phyloP scores from a whole-genome alignment of 257 asterid species.

The Petunia secreta region DNA sequence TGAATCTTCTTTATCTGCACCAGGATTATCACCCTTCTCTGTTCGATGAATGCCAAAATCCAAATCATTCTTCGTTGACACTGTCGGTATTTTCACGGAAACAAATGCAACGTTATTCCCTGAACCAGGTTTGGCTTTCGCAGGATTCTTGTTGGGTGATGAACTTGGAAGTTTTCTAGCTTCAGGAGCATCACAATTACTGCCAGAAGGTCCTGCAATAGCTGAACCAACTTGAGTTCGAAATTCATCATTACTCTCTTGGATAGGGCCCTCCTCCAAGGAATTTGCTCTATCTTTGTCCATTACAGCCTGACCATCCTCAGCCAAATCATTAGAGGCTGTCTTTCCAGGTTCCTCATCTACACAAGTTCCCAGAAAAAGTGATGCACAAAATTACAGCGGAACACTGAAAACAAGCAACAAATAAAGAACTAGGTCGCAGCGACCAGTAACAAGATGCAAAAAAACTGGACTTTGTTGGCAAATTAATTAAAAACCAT shows the following conservation, averaged over 20 bases:
- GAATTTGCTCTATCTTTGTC: conserved; percentile 25
- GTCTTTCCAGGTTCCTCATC: conserved; percentile 45
- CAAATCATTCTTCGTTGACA: conserved; percentile 40
- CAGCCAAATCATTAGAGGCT: conserved; percentile 31
- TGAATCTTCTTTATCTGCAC: conserved; percentile 49
- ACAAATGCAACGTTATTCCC: conserved; percentile 70
- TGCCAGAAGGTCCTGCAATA: conserved; percentile 30
- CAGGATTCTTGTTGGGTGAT: conserved; percentile 29
- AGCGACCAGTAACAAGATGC: background rate
- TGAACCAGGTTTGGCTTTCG: conserved; percentile 35
- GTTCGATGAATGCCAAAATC: conserved; percentile 30
- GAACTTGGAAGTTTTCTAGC: conserved; percentile 28
- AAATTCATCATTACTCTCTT: conserved; percentile 35
- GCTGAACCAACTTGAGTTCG: conserved; percentile 29
- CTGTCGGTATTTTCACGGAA: conserved; percentile 51
- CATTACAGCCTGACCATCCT: conserved; percentile 23
- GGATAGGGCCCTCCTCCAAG: conserved; percentile 14
- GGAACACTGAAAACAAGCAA: background rate
- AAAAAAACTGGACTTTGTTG: background rate
- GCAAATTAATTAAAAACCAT: background rate
- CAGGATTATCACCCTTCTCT: conserved; percentile 34
- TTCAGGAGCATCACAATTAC: conserved; percentile 23
- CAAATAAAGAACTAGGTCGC: background rate
- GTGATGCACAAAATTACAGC: conserved; percentile 1
- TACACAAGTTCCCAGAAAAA: conserved; percentile 28